phyloP scores from a whole-genome alignment of 176 grass and related monocot species.

The Metroxylon sagu region DNA sequence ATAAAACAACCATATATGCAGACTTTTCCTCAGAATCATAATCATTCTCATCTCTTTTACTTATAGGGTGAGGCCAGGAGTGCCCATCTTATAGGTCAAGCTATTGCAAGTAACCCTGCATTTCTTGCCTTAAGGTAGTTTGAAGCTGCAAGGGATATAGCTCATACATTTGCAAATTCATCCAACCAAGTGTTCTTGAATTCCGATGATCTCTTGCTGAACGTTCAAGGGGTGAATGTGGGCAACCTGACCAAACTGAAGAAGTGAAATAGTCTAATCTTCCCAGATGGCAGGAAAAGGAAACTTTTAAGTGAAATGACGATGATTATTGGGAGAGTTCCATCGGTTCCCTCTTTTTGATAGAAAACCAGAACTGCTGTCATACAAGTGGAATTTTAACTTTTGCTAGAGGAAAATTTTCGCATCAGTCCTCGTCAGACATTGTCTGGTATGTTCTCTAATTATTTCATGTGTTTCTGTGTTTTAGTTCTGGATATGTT shows the following conservation, averaged over 20 bases:
- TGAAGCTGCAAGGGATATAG: slow-evolving; percentile 78
- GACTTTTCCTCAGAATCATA: not conserved
- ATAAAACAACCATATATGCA: too few relatives aligned
- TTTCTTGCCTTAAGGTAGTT: slow-evolving; percentile 73
- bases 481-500: too few relatives aligned
- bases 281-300: too few relatives aligned
- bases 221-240: slow-evolving; percentile 48
- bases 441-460: too few relatives aligned
- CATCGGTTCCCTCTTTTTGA: too few relatives aligned
- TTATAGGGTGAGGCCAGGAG: slow-evolving; percentile 86
- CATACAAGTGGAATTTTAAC: too few relatives aligned
- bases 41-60: slow-evolving; percentile 1
- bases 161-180: slow-evolving; percentile 66
- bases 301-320: too few relatives aligned
- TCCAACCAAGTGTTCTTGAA: slow-evolving; percentile 78
- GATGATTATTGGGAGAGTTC: too few relatives aligned
- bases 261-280: slow-evolving; percentile 1
- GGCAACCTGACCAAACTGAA: not conserved
- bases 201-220: slow-evolving; percentile 64
- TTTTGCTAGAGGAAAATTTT: too few relatives aligned
- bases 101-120: slow-evolving; percentile 75
- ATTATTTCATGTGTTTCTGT: too few relatives aligned
- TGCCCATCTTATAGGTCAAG: slow-evolving; percentile 79
- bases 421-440: too few relatives aligned
- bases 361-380: too few relatives aligned